A percentile compares a stretch with the other conserved stretches of the same genome.
These are phyloP conservation scores for Cyberlindnera americana DNA, from an alignment of 805 yeast genomes.

Conservation along the genomic window DNA sequence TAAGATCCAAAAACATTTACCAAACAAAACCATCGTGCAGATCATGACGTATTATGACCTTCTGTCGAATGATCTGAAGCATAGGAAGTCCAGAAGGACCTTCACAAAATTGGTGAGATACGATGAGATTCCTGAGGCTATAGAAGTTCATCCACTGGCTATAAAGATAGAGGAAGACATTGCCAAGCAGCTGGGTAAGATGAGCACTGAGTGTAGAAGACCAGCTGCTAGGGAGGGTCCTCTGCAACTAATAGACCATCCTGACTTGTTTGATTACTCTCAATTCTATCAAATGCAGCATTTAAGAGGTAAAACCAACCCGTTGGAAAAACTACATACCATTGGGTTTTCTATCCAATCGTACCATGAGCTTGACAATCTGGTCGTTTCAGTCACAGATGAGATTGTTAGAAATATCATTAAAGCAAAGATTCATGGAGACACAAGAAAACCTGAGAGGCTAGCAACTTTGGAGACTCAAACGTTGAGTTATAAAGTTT, in stretches of 20 bases:
- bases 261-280: not conserved
- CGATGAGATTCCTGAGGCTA: slow-evolving; percentile 47
- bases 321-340: not conserved
- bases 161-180: slow-evolving; percentile 43
- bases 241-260: not conserved
- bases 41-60: slow-evolving; percentile 42
- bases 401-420: not conserved
- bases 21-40: slow-evolving; percentile 41
- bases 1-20: slow-evolving; percentile 35
- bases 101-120: slow-evolving; percentile 32
- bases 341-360: not conserved
- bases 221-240: not conserved
- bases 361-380: not conserved
- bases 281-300: slow-evolving; percentile 1
- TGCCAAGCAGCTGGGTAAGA: slow-evolving; percentile 15
- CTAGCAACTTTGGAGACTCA: not conserved
- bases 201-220: not conserved
- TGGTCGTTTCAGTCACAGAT: not conserved
- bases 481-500: not conserved
- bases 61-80: slow-evolving; percentile 30
- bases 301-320: not conserved
- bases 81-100: slow-evolving; percentile 24
- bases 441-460: not conserved
- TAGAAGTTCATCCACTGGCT: slow-evolving; percentile 46
- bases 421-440: slow-evolving; percentile 1